Evolutionary conservation across 1,284 basidiomycete genomes (phyloP).

Genomic region (Apiotrichum siamense): DNA sequence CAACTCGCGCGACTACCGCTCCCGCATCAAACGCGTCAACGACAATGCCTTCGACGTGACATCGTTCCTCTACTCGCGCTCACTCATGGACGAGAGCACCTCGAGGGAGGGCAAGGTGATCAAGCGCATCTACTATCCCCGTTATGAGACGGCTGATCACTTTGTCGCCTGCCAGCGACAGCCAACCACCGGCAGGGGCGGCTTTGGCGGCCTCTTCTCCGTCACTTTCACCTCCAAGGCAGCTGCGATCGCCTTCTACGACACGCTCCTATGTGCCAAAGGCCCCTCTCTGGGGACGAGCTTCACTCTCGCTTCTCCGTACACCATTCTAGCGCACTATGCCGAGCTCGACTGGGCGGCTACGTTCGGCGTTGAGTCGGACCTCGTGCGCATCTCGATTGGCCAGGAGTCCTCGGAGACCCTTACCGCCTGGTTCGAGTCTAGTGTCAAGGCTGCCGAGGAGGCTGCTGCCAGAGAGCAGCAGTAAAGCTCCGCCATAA

Average conservation of each 20-base stretch:
- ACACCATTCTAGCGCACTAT: conserved; percentile 89
- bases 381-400: conserved; percentile 80
- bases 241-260: conserved; percentile 79
- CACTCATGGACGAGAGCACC: conserved; percentile 41
- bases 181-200: conserved; percentile 52
- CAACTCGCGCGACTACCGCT: conserved; percentile 86
- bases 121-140: conserved; percentile 85
- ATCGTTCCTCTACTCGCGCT: conserved; percentile 64
- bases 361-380: conserved; percentile 73
- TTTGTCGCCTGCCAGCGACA: conserved; percentile 58
- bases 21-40: conserved; percentile 72
- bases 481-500: neutral
- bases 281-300: conserved; percentile 93
- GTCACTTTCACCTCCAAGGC: conserved; percentile 68
- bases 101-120: conserved; percentile 51
- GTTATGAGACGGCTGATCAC: conserved; percentile 66
- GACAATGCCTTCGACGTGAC: conserved; percentile 76
- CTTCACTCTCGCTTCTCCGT: conserved; percentile 91
- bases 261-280: conserved; percentile 74
- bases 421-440: conserved; percentile 60
- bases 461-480: conserved; percentile 14
- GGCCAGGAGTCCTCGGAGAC: conserved; percentile 73
- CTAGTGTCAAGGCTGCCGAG: conserved; percentile 58
- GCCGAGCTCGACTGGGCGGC: conserved; percentile 88
- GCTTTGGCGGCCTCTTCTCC: conserved; percentile 89